A percentile compares a stretch with the other conserved stretches of the same genome.
Evolutionary conservation across 768 basidiomycete genomes (phyloP).

Genomic region (Mrakia frigida): DNA sequence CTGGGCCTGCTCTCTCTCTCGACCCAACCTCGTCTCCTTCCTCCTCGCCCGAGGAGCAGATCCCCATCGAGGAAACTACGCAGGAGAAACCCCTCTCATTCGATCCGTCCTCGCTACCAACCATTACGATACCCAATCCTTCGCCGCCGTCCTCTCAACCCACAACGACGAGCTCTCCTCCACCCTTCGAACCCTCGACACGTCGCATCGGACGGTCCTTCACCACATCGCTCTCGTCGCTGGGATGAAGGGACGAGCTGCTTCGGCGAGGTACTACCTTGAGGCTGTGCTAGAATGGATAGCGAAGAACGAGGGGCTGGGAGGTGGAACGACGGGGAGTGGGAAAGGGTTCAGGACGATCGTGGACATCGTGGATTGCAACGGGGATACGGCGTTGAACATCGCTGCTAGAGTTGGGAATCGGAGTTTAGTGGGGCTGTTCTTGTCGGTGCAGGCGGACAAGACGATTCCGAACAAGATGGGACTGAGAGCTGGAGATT

Average conservation of each 20-base stretch:
- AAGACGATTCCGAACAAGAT: conserved; percentile 82
- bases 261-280: conserved; percentile 81
- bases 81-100: conserved; percentile 90
- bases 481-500: conserved; percentile 87
- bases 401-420: conserved; percentile 93
- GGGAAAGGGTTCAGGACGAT: conserved; percentile 57
- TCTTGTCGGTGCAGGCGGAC: conserved; percentile 91
- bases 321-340: conserved; percentile 36
- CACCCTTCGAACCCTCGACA: conserved; percentile 83
- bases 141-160: conserved; percentile 52
- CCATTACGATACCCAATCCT: conserved; percentile 64
- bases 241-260: conserved; percentile 80
- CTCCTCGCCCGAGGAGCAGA: conserved; percentile 77
- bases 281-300: conserved; percentile 84
- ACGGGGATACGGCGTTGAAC: conserved; percentile 93
- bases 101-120: conserved; percentile 86
- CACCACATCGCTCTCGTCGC: conserved; percentile 90
- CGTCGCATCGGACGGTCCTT: conserved; percentile 72
- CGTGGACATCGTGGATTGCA: conserved; percentile 85
- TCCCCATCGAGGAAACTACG: conserved; percentile 81
- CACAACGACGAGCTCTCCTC: conserved; percentile 57
- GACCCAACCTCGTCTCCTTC: conserved; percentile 60
- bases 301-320: conserved; percentile 60
- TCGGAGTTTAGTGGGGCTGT: conserved; percentile 71
- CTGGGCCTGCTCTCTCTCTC: conserved; percentile 79